phyloP scores from a whole-genome alignment of 768 basidiomycete genomes.

The Lactarius deliciosus region DNA sequence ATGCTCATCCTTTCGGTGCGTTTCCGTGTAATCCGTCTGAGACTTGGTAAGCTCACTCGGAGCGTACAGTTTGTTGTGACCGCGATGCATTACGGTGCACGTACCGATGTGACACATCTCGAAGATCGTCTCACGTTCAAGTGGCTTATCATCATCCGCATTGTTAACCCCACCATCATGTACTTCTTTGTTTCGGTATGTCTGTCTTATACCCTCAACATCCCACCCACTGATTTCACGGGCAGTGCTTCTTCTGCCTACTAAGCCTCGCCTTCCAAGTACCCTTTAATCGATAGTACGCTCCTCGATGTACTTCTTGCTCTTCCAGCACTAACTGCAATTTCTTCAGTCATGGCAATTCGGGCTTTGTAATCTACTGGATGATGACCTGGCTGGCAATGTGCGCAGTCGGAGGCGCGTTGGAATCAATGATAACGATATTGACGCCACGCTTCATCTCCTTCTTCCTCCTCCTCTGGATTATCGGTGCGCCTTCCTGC shows the following conservation, averaged over 20 bases:
- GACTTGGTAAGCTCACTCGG: neutral
- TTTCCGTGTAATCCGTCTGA: slow-evolving; percentile 11
- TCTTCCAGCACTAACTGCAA: neutral
- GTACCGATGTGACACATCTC: slow-evolving; percentile 39
- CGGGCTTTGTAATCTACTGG: slow-evolving; percentile 66
- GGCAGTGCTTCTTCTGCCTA: slow-evolving; percentile 56
- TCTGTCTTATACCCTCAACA: neutral
- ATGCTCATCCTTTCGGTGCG: slow-evolving; percentile 35
- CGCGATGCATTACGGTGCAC: slow-evolving; percentile 36
- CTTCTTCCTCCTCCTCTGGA: slow-evolving; percentile 63
- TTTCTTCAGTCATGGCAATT: slow-evolving; percentile 44
- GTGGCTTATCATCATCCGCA: slow-evolving; percentile 43
- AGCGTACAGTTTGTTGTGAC: slow-evolving; percentile 18
- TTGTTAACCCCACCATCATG: slow-evolving; percentile 40
- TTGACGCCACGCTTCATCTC: slow-evolving; percentile 52
- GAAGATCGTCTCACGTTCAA: slow-evolving; percentile 40
- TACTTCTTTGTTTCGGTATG: slow-evolving; percentile 40
- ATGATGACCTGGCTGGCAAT: slow-evolving; percentile 61
- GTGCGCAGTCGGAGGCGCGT: slow-evolving; percentile 56
- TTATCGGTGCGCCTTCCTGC: slow-evolving; percentile 48
- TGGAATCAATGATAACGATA: slow-evolving; percentile 59
- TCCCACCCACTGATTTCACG: neutral
- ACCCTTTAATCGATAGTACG: slow-evolving; percentile 50
- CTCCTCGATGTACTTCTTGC: neutral
- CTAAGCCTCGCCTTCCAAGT: slow-evolving; percentile 60